phyloP scores from a whole-genome alignment of 2,329 filamentous ascomycete species.

The Pseudogymnoascus sp. region DNA sequence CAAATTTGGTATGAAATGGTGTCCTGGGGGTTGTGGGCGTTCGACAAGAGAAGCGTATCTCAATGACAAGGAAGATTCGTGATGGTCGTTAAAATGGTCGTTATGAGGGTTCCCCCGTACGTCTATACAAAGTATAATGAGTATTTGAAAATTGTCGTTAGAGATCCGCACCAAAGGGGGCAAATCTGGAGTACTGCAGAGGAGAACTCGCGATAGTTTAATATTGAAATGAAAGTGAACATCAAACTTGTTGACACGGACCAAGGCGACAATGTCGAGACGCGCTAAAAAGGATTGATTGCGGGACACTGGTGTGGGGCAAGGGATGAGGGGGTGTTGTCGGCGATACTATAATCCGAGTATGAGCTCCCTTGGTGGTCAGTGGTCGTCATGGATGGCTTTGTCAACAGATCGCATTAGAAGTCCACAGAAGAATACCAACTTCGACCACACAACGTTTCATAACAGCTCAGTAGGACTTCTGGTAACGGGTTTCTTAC shows the following conservation, averaged over 20 bases:
- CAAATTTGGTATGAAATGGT: neutral
- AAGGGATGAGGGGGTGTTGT: neutral
- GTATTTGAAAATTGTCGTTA: constrained; percentile 4
- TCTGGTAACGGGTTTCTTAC: neutral
- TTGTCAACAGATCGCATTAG: constrained; percentile 8
- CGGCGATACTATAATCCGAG: neutral
- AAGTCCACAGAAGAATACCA: neutral
- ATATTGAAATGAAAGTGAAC: constrained; percentile 8
- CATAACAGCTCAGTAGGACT: neutral
- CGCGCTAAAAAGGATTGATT: constrained; percentile 8
- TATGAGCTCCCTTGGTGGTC: neutral
- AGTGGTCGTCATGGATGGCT: neutral
- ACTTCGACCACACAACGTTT: constrained; percentile 3
- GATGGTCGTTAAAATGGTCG: constrained; percentile 8
- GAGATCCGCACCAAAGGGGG: neutral
- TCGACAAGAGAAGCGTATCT: neutral
- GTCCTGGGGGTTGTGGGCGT: neutral
- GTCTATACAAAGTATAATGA: constrained; percentile 4
- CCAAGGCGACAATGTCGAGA: constrained; percentile 7
- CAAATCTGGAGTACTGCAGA: constrained; percentile 1
- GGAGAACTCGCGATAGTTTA: neutral
- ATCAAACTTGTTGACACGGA: constrained; percentile 2
- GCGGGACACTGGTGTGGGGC: constrained; percentile 3
- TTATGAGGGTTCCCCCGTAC: neutral
- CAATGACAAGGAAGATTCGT: constrained; percentile 9